Evolutionary conservation across 2,329 filamentous ascomycete genomes (phyloP), one percentile per base, ranked within the genome.

Genomic region (Hypomyces perniciosus): DNA sequence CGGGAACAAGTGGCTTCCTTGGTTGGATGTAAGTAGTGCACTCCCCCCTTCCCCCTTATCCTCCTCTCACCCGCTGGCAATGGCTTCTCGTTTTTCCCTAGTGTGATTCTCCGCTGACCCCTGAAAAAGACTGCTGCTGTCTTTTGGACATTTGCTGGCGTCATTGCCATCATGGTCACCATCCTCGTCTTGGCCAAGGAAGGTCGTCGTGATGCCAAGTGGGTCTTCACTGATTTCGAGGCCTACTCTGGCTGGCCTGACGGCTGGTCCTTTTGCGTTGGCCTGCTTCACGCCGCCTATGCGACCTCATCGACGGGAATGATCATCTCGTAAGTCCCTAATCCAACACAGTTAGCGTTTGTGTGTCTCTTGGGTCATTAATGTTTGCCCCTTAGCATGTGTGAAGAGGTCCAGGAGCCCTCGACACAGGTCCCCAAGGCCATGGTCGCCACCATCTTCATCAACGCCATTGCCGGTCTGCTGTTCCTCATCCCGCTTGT

Each of bases 251-350:
- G 85, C 52, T 90, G 86, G 85, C 71, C 75, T 4, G 72, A 77
- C 39, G 85, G 85, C 61, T 88, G 85, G 85, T 84, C 84, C 4
- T 88, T 87, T 70, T 83, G 79, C 63, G 81, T 89, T 53, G 85
- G 85, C 62, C 75, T 89, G 29, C 72, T 88, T 20, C 85, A 88
- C 60, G 85, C 83, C 45, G 85, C 81, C 55, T 88, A 89, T 61
- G 84, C 83, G 42, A 88, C 85, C 10, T 88, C 85, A 4, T 86
- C 84, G 12, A 88, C 85, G 0, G 86, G 86, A 68, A 90, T 90
- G 86, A 85, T 90, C 53, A 85, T 89, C 64, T 86, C 82, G 81
- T 85, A 70, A 75, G 81, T 74, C 54, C 29, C 52, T 37, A 34
- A 27, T 12, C 28, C 44, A 37, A 44, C 49, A 49, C 33, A 48